Evolutionary conservation across 2,329 filamentous ascomycete genomes (phyloP), one percentile per base, ranked within the genome.

Genomic region (Dothideomycetes sp.): DNA sequence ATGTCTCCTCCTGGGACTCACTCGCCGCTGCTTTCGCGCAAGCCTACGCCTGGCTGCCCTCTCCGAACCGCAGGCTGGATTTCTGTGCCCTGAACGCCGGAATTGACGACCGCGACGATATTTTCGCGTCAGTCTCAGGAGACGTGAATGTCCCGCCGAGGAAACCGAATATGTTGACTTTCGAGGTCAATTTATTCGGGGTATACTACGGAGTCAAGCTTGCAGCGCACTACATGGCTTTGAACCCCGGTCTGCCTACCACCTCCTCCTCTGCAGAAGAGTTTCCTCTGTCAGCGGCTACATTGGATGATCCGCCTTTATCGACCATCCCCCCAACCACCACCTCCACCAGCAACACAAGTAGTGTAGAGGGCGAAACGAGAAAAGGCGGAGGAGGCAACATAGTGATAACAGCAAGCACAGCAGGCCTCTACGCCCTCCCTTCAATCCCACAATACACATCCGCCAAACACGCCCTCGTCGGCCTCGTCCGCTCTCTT

Each of bases 391-490:
- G 31, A 22, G 51, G 51, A 14, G 54, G 54, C 4, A 56, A 55
- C 40, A 50, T 61, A 31, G 50, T 61, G 29, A 49, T 60, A 22
- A 63, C 60, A 4, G 45, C 58, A 8, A 55, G 50, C 9, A 51
- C 50, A 22, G 53, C 52, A 1, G 59, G 52, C 7, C 44, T 62
- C n/a, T 60, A 60, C 40, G 51, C 54, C 2, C 44, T 57, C 2
- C 51, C 55, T 3, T 44, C 52, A 5, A 48, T 52, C 9, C 63
- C 64, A 0, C 58, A 64, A 42, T 68, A 68, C 43, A 57, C 57
- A 1, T 57, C 62, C 11, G 53, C 55, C 17, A 68, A 68, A 45
- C 62, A 65, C 45, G 64, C 54, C 5, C 48, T 67, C 11, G 49
- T 67, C 1, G 63, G 61, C 5, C 49, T 67, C 15, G 53, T 56